A percentile compares a stretch with the other conserved stretches of the same genome.
phyloP scores from a whole-genome alignment of 345 rosid species.

The Eutrema japonicum region DNA sequence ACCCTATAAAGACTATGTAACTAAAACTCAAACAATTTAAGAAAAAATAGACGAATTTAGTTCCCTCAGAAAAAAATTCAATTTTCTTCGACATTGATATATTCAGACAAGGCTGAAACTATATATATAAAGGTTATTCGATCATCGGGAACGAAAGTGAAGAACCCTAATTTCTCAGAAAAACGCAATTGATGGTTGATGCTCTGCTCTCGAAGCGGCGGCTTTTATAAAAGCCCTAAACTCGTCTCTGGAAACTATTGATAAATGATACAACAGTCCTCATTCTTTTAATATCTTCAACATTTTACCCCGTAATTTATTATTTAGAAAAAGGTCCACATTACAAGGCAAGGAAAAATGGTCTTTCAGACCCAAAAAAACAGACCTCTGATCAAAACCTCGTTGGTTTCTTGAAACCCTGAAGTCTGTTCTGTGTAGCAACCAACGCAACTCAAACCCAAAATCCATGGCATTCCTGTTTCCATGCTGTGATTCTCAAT shows the following conservation, averaged over 20 bases:
- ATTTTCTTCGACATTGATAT: slow-evolving; percentile 27
- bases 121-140: slow-evolving; percentile 17
- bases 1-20: background rate
- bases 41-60: background rate
- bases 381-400: background rate
- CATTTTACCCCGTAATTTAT: background rate
- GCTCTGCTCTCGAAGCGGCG: slow-evolving; percentile 32
- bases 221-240: slow-evolving; percentile 38
- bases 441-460: background rate
- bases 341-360: background rate
- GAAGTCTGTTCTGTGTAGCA: background rate
- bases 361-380: no score
- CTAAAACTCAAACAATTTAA: background rate
- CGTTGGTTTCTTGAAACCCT: background rate
- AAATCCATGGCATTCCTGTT: background rate
- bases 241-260: slow-evolving; percentile 6
- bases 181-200: background rate
- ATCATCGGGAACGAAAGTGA: slow-evolving; percentile 31
- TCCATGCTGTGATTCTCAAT: background rate
- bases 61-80: slow-evolving; percentile 36
- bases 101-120: slow-evolving; percentile 46
- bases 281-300: background rate
- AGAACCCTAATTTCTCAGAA: slow-evolving; percentile 15
- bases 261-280: background rate
- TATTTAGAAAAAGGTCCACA: background rate